A percentile compares a stretch with the other conserved stretches of the same genome.
phyloP scores from a whole-genome alignment of 2,329 filamentous ascomycete genomes.

The Monosporascus sp. region DNA sequence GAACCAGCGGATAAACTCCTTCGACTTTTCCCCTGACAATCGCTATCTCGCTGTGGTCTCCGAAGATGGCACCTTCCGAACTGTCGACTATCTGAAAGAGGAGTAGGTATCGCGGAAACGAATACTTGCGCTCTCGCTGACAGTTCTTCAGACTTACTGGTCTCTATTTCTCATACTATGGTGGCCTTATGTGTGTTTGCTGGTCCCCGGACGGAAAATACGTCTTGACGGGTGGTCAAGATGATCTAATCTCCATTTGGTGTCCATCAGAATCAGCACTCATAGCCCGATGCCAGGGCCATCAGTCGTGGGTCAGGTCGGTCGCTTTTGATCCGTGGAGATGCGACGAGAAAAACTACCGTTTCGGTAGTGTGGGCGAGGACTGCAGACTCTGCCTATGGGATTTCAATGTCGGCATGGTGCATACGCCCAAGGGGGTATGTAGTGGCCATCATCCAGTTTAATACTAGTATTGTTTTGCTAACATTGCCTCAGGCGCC shows the following conservation, averaged over 20 bases:
- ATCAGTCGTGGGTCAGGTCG: conserved; percentile 90
- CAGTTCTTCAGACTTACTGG: conserved; percentile 62
- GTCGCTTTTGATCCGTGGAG: conserved; percentile 96
- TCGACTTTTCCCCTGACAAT: conserved; percentile 87
- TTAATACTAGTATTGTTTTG: not conserved
- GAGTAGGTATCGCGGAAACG: conserved; percentile 49
- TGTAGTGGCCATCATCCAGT: conserved; percentile 33
- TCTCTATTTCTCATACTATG: conserved; percentile 87
- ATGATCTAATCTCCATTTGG: conserved; percentile 96
- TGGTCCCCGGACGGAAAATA: conserved; percentile 98
- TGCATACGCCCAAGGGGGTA: conserved; percentile 82
- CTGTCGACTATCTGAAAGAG: conserved; percentile 90
- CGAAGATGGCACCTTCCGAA: conserved; percentile 82
- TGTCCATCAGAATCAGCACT: conserved; percentile 76
- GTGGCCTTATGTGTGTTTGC: conserved; percentile 85
- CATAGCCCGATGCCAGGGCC: conserved; percentile 87
- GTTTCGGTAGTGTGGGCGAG: conserved; percentile 93
- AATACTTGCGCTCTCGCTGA: conserved; percentile 1
- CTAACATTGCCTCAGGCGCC: not conserved
- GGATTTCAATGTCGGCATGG: conserved; percentile 97
- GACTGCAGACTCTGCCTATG: conserved; percentile 86
- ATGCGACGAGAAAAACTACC: conserved; percentile 91
- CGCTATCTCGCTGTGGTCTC: conserved; percentile 83
- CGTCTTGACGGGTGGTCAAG: conserved; percentile 89
- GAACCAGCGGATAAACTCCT: conserved; percentile 83